Percentiles rank a stretch among this genome's conserved stretches.
These are phyloP conservation scores for Colletotrichum sp. DNA, from an alignment of 2,329 filamentous ascomycete genomes.

Conservation along the genomic window DNA sequence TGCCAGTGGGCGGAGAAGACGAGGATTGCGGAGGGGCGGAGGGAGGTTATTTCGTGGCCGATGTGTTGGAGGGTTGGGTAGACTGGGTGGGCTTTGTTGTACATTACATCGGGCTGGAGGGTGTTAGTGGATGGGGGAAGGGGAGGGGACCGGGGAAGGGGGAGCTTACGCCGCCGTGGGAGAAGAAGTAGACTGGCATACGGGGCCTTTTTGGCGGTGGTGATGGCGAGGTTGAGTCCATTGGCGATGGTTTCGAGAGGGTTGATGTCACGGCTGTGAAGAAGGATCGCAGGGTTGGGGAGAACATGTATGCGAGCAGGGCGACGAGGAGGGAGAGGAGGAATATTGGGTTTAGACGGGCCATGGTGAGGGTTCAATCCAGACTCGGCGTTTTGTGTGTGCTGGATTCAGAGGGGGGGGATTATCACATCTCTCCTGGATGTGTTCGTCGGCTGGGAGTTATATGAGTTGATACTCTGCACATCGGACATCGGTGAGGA, in stretches of 20 bases:
- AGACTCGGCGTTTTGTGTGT: not conserved
- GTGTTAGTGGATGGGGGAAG: not conserved
- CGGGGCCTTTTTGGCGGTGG: not conserved
- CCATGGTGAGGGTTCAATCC: not conserved
- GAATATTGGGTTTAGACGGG: not conserved
- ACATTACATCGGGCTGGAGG: conserved; percentile 68
- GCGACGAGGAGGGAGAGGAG: not conserved
- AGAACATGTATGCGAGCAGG: not conserved
- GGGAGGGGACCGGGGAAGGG: not conserved
- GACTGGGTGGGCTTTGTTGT: conserved; percentile 70
- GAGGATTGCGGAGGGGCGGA: conserved; percentile 75
- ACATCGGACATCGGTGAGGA: not conserved
- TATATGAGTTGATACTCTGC: not conserved
- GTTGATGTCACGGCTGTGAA: not conserved
- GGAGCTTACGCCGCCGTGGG: conserved; percentile 52
- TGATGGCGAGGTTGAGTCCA: not conserved
- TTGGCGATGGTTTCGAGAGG: not conserved
- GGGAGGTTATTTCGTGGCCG: conserved; percentile 72
- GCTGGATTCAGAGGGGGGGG: not conserved
- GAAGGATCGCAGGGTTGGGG: not conserved
- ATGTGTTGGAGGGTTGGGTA: conserved; percentile 68
- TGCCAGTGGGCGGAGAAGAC: conserved; percentile 84
- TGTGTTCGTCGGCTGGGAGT: not conserved
- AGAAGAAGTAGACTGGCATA: conserved; percentile 54
- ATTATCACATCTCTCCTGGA: rapidly evolving